Evolutionary conservation across 2,329 filamentous ascomycete genomes (phyloP).

Genomic region (Neofusicoccum sp.): DNA sequence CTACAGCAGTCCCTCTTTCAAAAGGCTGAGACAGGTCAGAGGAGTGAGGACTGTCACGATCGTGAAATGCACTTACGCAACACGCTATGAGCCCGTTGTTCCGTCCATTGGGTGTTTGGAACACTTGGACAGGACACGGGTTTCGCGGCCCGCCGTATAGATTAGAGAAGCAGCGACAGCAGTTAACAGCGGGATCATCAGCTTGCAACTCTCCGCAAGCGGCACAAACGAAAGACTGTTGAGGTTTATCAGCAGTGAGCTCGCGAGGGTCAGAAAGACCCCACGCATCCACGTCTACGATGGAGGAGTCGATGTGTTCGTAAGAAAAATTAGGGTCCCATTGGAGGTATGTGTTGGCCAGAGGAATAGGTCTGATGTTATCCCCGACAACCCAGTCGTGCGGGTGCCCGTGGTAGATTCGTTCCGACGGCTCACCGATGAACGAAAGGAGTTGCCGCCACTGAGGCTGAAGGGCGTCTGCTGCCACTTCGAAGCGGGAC

Average conservation of each 20-base stretch:
- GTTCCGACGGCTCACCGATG: conserved; percentile 43
- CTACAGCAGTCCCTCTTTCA: conserved; percentile 53
- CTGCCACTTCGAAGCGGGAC: conserved; percentile 52
- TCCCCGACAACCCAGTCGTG: conserved; percentile 54
- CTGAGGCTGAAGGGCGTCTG: conserved; percentile 51
- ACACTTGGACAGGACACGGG: conserved; percentile 51
- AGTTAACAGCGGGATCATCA: conserved; percentile 49
- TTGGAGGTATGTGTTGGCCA: conserved; percentile 48
- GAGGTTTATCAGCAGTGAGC: conserved; percentile 24
- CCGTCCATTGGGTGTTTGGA: conserved; percentile 52
- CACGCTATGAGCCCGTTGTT: conserved; percentile 55
- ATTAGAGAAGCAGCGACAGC: conserved; percentile 54
- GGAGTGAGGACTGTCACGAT: too few relatives aligned
- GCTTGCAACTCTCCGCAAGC: conserved; percentile 51
- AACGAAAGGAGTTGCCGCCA: conserved; percentile 53
- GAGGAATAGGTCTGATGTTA: conserved; percentile 43
- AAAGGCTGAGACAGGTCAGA: conserved; percentile 35
- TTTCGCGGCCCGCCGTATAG: conserved; percentile 49
- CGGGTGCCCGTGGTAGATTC: conserved; percentile 48
- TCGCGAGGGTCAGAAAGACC: conserved; percentile 50
- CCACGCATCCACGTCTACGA: conserved; percentile 51
- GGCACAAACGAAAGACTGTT: conserved; percentile 41
- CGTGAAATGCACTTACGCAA: conserved; percentile 23
- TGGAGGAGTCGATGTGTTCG: conserved; percentile 50
- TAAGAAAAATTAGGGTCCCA: conserved; percentile 50